phyloP scores from a whole-genome alignment of 768 basidiomycete species.

The Daedaleopsis sinensis region DNA sequence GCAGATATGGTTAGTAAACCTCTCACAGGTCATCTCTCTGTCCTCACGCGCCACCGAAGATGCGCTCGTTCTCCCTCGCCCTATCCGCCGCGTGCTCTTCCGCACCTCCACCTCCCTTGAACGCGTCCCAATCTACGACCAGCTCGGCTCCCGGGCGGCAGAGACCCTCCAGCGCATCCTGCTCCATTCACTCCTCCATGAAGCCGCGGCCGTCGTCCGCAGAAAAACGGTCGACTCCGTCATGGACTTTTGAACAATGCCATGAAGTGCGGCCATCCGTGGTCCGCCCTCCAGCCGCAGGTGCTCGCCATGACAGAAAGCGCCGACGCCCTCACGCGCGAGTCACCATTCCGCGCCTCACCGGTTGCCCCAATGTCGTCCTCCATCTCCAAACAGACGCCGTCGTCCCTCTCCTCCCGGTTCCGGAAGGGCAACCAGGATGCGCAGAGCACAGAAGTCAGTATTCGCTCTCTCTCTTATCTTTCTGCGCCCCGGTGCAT shows the following conservation, averaged over 20 bases:
- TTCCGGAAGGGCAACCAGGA: slow-evolving; percentile 73
- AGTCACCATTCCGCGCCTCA: slow-evolving; percentile 64
- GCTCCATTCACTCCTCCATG: slow-evolving; percentile 68
- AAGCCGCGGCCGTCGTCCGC: slow-evolving; percentile 59
- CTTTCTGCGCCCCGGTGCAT: background rate
- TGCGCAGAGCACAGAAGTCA: slow-evolving; percentile 61
- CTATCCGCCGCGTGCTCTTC: slow-evolving; percentile 75
- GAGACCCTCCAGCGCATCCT: slow-evolving; percentile 72
- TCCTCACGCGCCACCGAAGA: slow-evolving; percentile 42
- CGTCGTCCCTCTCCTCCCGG: slow-evolving; percentile 66
- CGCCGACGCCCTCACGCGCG: slow-evolving; percentile 31
- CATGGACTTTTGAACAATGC: slow-evolving; percentile 76
- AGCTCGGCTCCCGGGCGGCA: slow-evolving; percentile 66
- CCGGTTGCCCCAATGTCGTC: slow-evolving; percentile 74
- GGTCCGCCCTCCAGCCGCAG: slow-evolving; percentile 79
- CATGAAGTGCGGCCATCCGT: slow-evolving; percentile 75
- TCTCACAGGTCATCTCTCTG: background rate
- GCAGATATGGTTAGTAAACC: slow-evolving; percentile 79
- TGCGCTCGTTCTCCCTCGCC: slow-evolving; percentile 85
- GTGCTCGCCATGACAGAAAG: slow-evolving; percentile 65
- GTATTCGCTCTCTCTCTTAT: slow-evolving; percentile 25
- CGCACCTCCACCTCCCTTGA: slow-evolving; percentile 52
- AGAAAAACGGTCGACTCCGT: slow-evolving; percentile 76
- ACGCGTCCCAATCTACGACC: slow-evolving; percentile 67
- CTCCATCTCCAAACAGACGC: slow-evolving; percentile 76